Base-by-base conservation (phyloP, 2,329 filamentous ascomycete genomes). In the Fusarium papillatum region DNA sequence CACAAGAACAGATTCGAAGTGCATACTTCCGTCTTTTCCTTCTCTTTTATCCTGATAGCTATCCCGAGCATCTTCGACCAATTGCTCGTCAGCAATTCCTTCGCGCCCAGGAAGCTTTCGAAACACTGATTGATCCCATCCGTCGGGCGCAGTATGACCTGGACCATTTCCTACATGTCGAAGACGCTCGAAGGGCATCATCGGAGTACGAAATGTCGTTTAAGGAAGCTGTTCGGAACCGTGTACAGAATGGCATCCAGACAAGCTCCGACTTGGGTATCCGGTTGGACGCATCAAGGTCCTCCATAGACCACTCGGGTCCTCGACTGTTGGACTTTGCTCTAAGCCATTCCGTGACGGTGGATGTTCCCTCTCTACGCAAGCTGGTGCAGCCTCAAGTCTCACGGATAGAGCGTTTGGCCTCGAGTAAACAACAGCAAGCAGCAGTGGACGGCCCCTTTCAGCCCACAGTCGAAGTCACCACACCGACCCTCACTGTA, bases 1-100 rank as follows among this genome's bases (percentile, higher is more conserved):
- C 75, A 26, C 76, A 77, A 46, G 80, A 83, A 16, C 82, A 85
- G 68, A 84, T 90, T 64, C 83, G 85, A 31, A 80, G 78, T 13
- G 86, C 87, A 16, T 89, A 88, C 73, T 84, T 83, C 66, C 84
- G 87, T 10, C 81, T 88, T 19, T 84, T 86, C 53, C 82, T 84
- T 57, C 81, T 87, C 41, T 84, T 89, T 65, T 85, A 88, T 70
- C 85, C 85, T 10, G 84, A 86, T 36, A 82, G 79, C 60, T 85
- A 88, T 70, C 84, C 87, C 3, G 78, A 82, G 11, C 78, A 84
- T 38, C 79, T 85, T 61, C 84, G 83, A 41, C 82, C 82, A 38
- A 75, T 83, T 41, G 86, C 87, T 26, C 82, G 82, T 16, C 78
- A 79, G 26, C 86, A 88, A 74, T 85, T 88, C 60, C 78, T 82